Base-by-base conservation (phyloP, 306 rosid genomes). In the Oemleria cerasiformis region DNA sequence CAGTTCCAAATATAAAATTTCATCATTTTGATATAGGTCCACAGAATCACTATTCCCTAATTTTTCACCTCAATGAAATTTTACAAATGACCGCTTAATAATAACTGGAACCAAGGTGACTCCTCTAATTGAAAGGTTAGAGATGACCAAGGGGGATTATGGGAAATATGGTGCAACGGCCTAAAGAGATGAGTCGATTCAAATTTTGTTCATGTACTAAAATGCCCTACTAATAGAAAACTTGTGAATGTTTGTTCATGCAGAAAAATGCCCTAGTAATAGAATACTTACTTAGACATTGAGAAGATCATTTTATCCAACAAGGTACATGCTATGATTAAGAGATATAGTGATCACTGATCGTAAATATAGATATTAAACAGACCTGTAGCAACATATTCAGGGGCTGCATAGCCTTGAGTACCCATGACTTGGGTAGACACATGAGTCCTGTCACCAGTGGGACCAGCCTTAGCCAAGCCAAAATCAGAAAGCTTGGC, bases 381-480 rank as follows among this genome's bases (percentile, higher is more conserved):
- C 78, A 57, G 16, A 94, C 99, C 99, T 75, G 99, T 94, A 34
- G 99, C 95, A 68, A 94, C 88, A 80, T 94, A 94, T 81, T 94
- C 97, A 13, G 99, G 99, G 53, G 97, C 99, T 1, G 97, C 99
- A 65, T 94, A 94, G 80, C 99, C 97, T 13, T 86, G 95, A 63
- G 99, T 94, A 12, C 99, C 99, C 84, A 94, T 80, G 70, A 91
- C 97, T 81, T 86, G 99, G 55, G 99, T 94, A 68, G 99, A 87
- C 7, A 94, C 99, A 42, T 94, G 99, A 73, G 99, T 94, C 79
- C 87, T 77, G 81, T 91, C 97, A 55, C 99, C 99, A 16, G 96
- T 89, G 23, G 99, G 99, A 68, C 99, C 99, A 2, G 86, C 97
- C 83, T 91, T 94, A 0, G 96, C 99, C 81, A 94, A 77, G 71